Conservation (phyloP, 495 filamentous ascomycete species). For the Ramalina intermedia region DNA sequence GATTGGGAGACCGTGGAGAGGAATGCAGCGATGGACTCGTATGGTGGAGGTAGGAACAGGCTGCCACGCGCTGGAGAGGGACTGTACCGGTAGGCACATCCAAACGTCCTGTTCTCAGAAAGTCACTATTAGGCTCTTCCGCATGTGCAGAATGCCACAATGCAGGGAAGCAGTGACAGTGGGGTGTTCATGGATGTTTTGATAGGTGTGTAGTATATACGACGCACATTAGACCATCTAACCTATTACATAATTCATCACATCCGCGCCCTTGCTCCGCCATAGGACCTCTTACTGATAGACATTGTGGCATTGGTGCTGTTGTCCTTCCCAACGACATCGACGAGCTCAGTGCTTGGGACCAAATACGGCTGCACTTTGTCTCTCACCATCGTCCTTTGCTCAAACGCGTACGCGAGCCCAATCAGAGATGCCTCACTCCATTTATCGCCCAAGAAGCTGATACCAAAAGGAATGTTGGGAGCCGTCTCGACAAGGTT, state of each 20-base stretch:
- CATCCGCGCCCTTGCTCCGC: no score
- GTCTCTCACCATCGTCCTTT: constrained; percentile 38
- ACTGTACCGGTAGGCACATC: no score
- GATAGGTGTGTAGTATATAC: no score
- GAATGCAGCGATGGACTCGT: background rate
- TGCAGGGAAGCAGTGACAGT: no score
- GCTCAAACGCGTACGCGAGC: constrained; percentile 56
- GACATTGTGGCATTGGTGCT: background rate
- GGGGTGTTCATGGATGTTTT: no score
- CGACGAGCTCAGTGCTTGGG: constrained; percentile 31
- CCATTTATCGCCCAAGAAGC: constrained; percentile 42
- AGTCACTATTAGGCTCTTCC: no score
- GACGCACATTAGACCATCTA: no score
- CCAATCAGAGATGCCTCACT: constrained; percentile 42
- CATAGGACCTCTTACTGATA: background rate
- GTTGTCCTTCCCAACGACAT: constrained; percentile 19
- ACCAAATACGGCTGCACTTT: constrained; percentile 32
- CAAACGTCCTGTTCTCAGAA: no score
- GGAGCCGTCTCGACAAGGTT: constrained; percentile 30
- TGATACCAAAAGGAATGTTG: constrained; percentile 42
- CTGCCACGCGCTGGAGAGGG: no score
- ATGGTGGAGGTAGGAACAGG: no score
- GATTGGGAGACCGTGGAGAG: constrained; percentile 61
- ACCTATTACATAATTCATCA: no score
- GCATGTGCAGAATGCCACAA: no score